Evolutionary conservation across 495 filamentous ascomycete species (phyloP).

Genomic region (Extremus antarcticus): DNA sequence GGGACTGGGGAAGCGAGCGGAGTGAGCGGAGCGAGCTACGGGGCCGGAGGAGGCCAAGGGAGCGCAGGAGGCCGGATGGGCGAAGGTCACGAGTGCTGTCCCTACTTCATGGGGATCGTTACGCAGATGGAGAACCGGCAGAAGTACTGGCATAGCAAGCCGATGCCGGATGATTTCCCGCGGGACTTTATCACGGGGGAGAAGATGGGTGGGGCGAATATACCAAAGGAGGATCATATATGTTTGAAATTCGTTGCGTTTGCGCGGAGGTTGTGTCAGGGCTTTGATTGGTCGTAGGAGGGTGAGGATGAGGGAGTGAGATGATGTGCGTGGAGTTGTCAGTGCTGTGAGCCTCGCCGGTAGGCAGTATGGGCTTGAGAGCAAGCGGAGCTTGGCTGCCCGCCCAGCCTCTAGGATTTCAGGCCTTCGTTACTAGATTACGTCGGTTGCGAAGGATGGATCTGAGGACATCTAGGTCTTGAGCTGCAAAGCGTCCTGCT

Average conservation of each 20-base stretch:
- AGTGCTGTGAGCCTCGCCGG: no score
- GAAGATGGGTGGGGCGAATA: neutral
- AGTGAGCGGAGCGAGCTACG: neutral
- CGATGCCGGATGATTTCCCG: conserved; percentile 6
- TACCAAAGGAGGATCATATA: conserved; percentile 16
- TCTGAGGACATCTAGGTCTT: no score
- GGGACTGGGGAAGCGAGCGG: conserved; percentile 10
- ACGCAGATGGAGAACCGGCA: conserved; percentile 21
- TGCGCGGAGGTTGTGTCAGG: conserved; percentile 17
- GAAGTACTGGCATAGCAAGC: conserved; percentile 9
- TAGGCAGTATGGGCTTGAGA: no score
- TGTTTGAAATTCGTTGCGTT: conserved; percentile 21
- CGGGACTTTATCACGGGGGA: neutral
- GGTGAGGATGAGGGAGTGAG: neutral
- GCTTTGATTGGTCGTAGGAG: conserved; percentile 18
- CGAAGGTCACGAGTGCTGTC: conserved; percentile 7
- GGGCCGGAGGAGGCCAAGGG: neutral
- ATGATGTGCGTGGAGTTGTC: no score
- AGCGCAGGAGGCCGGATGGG: neutral
- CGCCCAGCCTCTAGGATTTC: no score
- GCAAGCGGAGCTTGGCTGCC: no score
- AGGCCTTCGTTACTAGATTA: no score
- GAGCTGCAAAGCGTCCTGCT: no score
- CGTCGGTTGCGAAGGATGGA: no score
- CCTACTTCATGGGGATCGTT: conserved; percentile 16